phyloP scores from a whole-genome alignment of 768 basidiomycete species.

The Boletus rubescentipes region DNA sequence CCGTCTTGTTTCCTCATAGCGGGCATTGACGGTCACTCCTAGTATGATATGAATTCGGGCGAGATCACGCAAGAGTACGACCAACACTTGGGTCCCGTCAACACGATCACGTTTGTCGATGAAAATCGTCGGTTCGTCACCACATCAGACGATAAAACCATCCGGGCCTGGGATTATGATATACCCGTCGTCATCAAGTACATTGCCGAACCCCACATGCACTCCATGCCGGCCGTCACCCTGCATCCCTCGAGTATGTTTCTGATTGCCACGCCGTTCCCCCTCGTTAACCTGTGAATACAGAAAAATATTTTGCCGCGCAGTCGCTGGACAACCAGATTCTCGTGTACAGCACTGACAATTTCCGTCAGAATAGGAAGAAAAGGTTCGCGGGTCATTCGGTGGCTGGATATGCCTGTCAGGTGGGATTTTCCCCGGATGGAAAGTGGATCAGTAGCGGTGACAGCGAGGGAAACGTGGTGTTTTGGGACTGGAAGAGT shows the following conservation, averaged over 20 bases:
- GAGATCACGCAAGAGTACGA: slow-evolving; percentile 99
- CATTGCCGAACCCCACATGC: slow-evolving; percentile 99
- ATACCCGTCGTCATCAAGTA: slow-evolving; percentile 99
- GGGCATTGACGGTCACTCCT: slow-evolving; percentile 1
- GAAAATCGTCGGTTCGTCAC: slow-evolving; percentile 97
- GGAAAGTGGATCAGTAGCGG: slow-evolving; percentile 98
- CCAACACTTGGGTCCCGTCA: slow-evolving; percentile 97
- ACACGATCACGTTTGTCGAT: slow-evolving; percentile 98
- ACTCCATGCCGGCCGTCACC: slow-evolving; percentile 98
- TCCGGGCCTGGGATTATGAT: slow-evolving; percentile 99
- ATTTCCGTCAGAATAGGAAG: slow-evolving; percentile 98
- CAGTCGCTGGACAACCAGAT: slow-evolving; percentile 99
- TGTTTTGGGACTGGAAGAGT: slow-evolving; percentile 99
- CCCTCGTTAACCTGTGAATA: slow-evolving; percentile 20
- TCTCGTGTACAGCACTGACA: slow-evolving; percentile 94
- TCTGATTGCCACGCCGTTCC: neutral
- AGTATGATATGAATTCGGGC: slow-evolving; percentile 95
- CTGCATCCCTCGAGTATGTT: slow-evolving; percentile 84
- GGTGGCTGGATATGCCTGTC: slow-evolving; percentile 95
- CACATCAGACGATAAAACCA: slow-evolving; percentile 98
- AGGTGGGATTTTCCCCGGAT: slow-evolving; percentile 96
- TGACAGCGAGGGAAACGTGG: slow-evolving; percentile 90
- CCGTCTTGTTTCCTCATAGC: neutral
- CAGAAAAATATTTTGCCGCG: slow-evolving; percentile 95
- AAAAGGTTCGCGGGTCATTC: slow-evolving; percentile 98